Base-by-base conservation (phyloP, 2,329 filamentous ascomycete genomes). In the Botrytis cinerea region DNA sequence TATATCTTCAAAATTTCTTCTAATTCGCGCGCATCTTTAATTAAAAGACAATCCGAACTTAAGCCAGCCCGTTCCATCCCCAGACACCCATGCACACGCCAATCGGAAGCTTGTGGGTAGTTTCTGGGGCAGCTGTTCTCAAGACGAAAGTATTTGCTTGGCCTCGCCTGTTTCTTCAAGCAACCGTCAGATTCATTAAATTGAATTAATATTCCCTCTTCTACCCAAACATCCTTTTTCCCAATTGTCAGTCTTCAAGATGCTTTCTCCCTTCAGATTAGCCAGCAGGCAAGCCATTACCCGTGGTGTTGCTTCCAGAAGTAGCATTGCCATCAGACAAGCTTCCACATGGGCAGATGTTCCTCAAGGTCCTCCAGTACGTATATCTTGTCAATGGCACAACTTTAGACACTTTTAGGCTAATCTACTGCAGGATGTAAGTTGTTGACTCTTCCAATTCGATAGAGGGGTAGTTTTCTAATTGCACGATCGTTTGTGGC, bases 351-450 rank as follows among this genome's bases (percentile, higher is more conserved):
- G 95, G 95, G 90, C 93, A 81, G 92, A 93, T 81, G 94, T 98
- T 73, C 92, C 93, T 78, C 93, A 98, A 85, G 95, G 95, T 77
- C 95, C 95, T 89, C 95, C 95, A 82, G 94, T 96, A 90, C 85
- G 92, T 89, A 67, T 72, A 35, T 45, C 20, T 35, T 18, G 72
- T 54, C 73, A 71, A 62, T 71, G 62, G 43, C 51, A 18, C 32
- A 40, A 40, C 12, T 12, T n/a, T 73, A 22, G 60, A 66, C 43
- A 70, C 54, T 32, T 51, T 69, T 28, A 60, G 61, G 71, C 73
- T 73, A 72, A 76, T 48, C 22, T 9, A 20, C 38, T 74, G 76
- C 77, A 81, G 82, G 82, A 82, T 80, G 82, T 82, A 79, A 82
- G 80, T 77, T 63, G 57, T 73, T 67, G 66, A 64, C n/a, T 72